These are phyloP conservation scores for Yarrowia hollandica DNA, from an alignment of 805 yeast genomes.

Conservation along the genomic window DNA sequence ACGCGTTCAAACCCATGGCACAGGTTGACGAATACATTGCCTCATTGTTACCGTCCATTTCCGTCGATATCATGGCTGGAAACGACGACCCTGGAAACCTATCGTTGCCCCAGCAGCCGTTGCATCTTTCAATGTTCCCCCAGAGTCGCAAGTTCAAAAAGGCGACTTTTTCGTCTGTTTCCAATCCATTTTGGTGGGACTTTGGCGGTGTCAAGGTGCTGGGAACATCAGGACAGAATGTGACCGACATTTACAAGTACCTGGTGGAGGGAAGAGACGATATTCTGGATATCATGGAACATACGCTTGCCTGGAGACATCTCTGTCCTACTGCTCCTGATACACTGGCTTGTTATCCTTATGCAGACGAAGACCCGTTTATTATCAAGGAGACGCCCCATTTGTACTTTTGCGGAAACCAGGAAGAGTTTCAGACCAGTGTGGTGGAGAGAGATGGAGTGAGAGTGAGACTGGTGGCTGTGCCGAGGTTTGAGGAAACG, in stretches of 20 bases:
- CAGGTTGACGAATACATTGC: constrained; percentile 57
- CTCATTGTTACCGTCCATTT: constrained; percentile 58
- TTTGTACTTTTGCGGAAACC: constrained; percentile 85
- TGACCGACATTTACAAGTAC: constrained; percentile 75
- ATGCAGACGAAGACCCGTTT: constrained; percentile 74
- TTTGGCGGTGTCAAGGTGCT: constrained; percentile 57
- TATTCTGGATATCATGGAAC: constrained; percentile 59
- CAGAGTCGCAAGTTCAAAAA: constrained; percentile 47
- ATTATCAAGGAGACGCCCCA: constrained; percentile 75
- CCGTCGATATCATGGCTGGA: constrained; percentile 84
- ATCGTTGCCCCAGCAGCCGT: constrained; percentile 84
- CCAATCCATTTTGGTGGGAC: constrained; percentile 77
- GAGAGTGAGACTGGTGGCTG: constrained; percentile 54
- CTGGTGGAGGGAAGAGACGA: constrained; percentile 46
- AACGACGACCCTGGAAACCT: constrained; percentile 78
- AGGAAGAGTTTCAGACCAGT: constrained; percentile 53
- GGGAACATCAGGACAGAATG: constrained; percentile 83
- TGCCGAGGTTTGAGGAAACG: constrained; percentile 69
- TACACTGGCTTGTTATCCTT: constrained; percentile 89
- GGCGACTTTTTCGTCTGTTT: constrained; percentile 47
- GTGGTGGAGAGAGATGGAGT: constrained; percentile 43
- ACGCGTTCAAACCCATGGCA: constrained; percentile 34
- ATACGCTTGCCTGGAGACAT: constrained; percentile 79
- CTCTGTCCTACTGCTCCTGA: constrained; percentile 95
- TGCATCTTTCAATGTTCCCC: constrained; percentile 74